phyloP scores from a whole-genome alignment of 306 rosid genomes.

The Cicer cuneatum region DNA sequence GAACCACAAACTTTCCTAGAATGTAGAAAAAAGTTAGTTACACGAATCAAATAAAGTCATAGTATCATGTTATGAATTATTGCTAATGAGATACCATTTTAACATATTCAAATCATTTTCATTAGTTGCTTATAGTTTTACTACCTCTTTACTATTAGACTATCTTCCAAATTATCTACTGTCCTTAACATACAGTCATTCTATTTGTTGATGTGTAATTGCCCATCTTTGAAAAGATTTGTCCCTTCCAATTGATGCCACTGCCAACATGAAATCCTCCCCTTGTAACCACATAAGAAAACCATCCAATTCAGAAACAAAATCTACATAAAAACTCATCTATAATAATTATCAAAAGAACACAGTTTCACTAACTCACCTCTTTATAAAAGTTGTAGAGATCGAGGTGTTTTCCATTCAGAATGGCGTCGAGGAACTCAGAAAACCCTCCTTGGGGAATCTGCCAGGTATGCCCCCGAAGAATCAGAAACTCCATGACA shows the following conservation, averaged over 20 bases:
- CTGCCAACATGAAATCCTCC: constrained; percentile 98
- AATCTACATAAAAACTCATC: background rate
- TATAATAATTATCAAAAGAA: constrained; percentile 30
- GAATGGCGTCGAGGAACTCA: constrained; percentile 98
- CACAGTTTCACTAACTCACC: constrained; percentile 52
- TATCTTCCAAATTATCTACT: background rate
- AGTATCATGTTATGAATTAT: background rate
- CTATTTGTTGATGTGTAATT: constrained; percentile 95
- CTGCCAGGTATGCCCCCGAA: constrained; percentile 85
- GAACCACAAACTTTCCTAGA: background rate
- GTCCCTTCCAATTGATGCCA: constrained; percentile 99
- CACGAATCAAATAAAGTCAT: background rate
- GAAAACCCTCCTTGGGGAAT: constrained; percentile 92
- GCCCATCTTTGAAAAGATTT: constrained; percentile 93
- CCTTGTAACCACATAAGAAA: constrained; percentile 83
- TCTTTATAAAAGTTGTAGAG: constrained; percentile 97
- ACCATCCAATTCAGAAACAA: constrained; percentile 43
- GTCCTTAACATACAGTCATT: constrained; percentile 77
- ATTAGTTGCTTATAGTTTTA: background rate
- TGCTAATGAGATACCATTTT: background rate
- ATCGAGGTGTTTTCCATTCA: constrained; percentile 97
- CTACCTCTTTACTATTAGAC: background rate
- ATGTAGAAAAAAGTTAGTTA: background rate
- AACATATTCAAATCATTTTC: background rate
- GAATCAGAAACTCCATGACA: constrained; percentile 91